Percentiles rank a stretch among this genome's conserved stretches.
Conservation (phyloP, 768 basidiomycete species). For the Hortiboletus campestris region DNA sequence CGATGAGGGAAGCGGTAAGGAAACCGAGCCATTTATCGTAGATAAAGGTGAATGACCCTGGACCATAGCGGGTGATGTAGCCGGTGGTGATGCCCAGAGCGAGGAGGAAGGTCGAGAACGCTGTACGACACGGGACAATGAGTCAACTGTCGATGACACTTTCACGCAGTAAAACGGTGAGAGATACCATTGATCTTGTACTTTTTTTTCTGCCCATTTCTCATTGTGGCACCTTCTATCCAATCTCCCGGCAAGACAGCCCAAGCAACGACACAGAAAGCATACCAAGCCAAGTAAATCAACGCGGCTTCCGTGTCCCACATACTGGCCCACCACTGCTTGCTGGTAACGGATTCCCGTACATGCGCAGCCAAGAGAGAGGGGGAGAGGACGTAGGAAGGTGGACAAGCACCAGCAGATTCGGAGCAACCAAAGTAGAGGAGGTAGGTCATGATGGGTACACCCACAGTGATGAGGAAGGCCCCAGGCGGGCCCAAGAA, state of each 20-base stretch:
- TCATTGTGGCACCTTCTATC: slow-evolving; percentile 66
- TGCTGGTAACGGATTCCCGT: slow-evolving; percentile 44
- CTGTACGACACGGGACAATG: slow-evolving; percentile 37
- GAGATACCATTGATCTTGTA: slow-evolving; percentile 94
- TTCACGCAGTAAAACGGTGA: neutral
- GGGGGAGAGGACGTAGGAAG: slow-evolving; percentile 41
- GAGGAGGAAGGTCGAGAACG: slow-evolving; percentile 83
- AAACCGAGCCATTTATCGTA: slow-evolving; percentile 93
- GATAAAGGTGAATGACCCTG: slow-evolving; percentile 80
- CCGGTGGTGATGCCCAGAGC: slow-evolving; percentile 73
- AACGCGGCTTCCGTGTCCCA: slow-evolving; percentile 81
- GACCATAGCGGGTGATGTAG: slow-evolving; percentile 69
- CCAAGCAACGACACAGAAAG: slow-evolving; percentile 85
- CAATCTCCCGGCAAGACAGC: slow-evolving; percentile 69
- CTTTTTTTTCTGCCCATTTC: slow-evolving; percentile 71
- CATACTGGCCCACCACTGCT: slow-evolving; percentile 66
- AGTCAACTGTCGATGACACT: neutral
- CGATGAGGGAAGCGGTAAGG: slow-evolving; percentile 74
- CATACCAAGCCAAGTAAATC: slow-evolving; percentile 87
- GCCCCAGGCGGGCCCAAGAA: slow-evolving; percentile 84
- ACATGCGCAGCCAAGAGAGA: slow-evolving; percentile 36
- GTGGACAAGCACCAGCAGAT: slow-evolving; percentile 65
- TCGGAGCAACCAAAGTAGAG: slow-evolving; percentile 82
- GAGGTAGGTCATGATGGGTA: slow-evolving; percentile 69
- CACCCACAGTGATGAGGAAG: slow-evolving; percentile 61